phyloP scores from a whole-genome alignment of 31 red algal genomes.

The Odonthalia washingtoniensis region DNA sequence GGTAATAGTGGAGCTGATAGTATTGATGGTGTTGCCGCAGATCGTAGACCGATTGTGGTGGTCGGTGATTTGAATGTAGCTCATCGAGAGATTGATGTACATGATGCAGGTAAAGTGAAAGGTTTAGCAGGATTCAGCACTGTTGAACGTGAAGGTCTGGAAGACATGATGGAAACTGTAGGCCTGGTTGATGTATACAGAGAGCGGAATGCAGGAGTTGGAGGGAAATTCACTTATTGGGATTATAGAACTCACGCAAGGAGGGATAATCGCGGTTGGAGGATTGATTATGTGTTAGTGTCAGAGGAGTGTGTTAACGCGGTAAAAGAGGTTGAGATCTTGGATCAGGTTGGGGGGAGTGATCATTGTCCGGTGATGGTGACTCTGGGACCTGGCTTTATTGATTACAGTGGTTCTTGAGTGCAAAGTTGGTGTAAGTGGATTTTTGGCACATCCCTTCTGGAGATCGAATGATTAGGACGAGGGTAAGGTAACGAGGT shows the following conservation, averaged over 20 bases:
- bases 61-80: conserved; percentile 67
- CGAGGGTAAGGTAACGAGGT: no score
- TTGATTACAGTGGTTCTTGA: no score
- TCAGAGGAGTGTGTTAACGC: conserved; percentile 46
- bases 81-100: conserved; percentile 42
- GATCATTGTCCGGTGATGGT: conserved; percentile 66
- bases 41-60: conserved; percentile 53
- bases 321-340: conserved; percentile 44
- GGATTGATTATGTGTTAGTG: conserved; percentile 61
- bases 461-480: no score
- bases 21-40: no score
- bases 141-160: conserved; percentile 33
- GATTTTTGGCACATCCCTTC: no score
- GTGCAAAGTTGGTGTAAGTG: no score
- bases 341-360: conserved; percentile 59
- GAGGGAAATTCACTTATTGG: conserved; percentile 55
- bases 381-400: conserved; percentile 17
- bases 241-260: conserved; percentile 40
- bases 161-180: conserved; percentile 57
- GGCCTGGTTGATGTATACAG: conserved; percentile 58
- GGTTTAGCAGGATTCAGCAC: conserved; percentile 35
- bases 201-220: conserved; percentile 1
- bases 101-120: conserved; percentile 7
- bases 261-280: conserved; percentile 43
- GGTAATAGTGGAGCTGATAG: no score